Conservation (phyloP, 208 protist genomes). For the Leishmania lainsoni region DNA sequence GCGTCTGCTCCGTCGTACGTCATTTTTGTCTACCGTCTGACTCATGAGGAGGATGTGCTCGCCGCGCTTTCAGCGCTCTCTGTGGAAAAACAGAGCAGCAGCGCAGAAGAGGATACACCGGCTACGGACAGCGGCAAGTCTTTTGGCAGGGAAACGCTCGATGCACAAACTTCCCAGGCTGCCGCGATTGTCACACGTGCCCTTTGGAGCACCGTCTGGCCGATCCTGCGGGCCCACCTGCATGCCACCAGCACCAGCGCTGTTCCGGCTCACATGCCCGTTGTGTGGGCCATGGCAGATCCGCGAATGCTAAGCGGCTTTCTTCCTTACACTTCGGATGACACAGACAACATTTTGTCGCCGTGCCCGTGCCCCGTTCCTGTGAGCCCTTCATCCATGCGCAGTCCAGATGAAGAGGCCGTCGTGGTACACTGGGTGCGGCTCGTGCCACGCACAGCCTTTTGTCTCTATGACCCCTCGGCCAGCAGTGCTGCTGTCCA, state of each 20-base stretch:
- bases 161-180: slow-evolving; percentile 7
- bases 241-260: not conserved
- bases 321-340: slow-evolving; percentile 4
- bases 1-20: slow-evolving; percentile 10
- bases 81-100: not conserved
- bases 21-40: slow-evolving; percentile 54
- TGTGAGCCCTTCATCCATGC: not conserved
- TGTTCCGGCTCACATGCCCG: slow-evolving; percentile 33
- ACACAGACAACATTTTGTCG: not conserved
- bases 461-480: slow-evolving; percentile 29
- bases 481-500: slow-evolving; percentile 14
- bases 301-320: slow-evolving; percentile 38
- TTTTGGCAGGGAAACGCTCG: slow-evolving; percentile 3
- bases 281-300: slow-evolving; percentile 52
- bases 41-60: slow-evolving; percentile 40
- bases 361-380: not conserved
- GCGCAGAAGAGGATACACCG: not conserved
- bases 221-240: slow-evolving; percentile 16
- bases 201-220: slow-evolving; percentile 29
- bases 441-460: slow-evolving; percentile 13
- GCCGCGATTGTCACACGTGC: slow-evolving; percentile 25
- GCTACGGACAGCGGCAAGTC: not conserved
- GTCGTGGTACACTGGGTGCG: slow-evolving; percentile 25
- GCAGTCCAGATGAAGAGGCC: not conserved
- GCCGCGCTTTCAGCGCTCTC: slow-evolving; percentile 6